A percentile compares a stretch with the other conserved stretches of the same genome.
Evolutionary conservation across 1,284 basidiomycete species (phyloP).

Genomic region (Somion occarium): DNA sequence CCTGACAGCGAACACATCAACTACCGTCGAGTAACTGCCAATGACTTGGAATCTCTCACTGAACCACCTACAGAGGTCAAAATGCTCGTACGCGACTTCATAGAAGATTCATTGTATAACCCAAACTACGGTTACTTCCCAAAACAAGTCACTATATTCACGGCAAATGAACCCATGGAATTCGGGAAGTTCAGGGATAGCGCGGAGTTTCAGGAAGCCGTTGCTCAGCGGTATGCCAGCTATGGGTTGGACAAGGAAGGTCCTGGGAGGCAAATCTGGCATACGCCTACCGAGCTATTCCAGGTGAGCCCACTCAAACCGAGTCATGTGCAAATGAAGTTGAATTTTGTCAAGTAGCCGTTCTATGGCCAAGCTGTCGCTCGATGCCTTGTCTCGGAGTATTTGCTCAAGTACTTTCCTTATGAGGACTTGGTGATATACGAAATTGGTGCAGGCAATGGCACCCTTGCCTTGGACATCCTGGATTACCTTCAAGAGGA

Average conservation of each 20-base stretch:
- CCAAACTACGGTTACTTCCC: conserved; percentile 98
- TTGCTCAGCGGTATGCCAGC: conserved; percentile 71
- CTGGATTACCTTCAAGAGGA: conserved; percentile 75
- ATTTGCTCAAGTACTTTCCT: conserved; percentile 91
- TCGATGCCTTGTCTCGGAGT: conserved; percentile 84
- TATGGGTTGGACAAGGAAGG: conserved; percentile 66
- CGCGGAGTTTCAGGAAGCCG: conserved; percentile 76
- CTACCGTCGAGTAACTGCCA: conserved; percentile 72
- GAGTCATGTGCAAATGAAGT: neutral
- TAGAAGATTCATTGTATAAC: conserved; percentile 96
- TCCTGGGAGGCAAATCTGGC: conserved; percentile 93
- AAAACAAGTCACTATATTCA: conserved; percentile 85
- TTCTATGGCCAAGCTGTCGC: conserved; percentile 92
- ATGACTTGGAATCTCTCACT: conserved; percentile 55
- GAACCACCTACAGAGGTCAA: conserved; percentile 79
- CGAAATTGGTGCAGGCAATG: conserved; percentile 97
- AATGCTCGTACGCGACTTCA: conserved; percentile 96
- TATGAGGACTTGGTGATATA: conserved; percentile 95
- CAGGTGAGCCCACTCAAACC: conserved; percentile 55
- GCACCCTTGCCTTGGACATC: conserved; percentile 87
- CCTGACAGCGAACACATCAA: conserved; percentile 43
- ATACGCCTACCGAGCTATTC: conserved; percentile 98
- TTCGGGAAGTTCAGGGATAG: conserved; percentile 68
- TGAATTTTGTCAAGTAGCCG: conserved; percentile 49
- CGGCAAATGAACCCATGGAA: conserved; percentile 66